A percentile compares a stretch with the other conserved stretches of the same genome.
Conservation (phyloP, 2,329 filamentous ascomycete genomes). For the Aspergillus luchuensis region DNA sequence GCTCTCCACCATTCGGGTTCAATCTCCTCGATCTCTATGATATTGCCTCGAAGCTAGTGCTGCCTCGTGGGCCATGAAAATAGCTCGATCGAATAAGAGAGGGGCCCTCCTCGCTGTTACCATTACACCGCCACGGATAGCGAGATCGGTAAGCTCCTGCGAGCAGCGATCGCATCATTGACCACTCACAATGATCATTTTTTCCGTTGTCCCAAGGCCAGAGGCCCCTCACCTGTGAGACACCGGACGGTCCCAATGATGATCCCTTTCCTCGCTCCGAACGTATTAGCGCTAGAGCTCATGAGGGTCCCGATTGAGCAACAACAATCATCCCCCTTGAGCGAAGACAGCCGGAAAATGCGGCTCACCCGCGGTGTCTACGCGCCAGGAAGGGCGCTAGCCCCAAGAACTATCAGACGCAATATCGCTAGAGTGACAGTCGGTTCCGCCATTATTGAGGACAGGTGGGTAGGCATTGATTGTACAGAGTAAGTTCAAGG, state of each 20-base stretch:
- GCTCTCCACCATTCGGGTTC: neutral
- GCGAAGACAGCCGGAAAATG: conserved; percentile 1
- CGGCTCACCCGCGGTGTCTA: conserved; percentile 9
- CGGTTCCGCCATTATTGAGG: neutral
- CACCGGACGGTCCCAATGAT: conserved; percentile 15
- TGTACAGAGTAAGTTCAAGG: too few relatives aligned
- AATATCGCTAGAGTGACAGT: neutral
- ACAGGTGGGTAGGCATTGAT: neutral
- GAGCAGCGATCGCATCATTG: conserved; percentile 7
- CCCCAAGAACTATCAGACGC: conserved; percentile 1
- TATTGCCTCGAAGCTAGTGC: neutral
- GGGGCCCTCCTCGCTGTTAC: neutral
- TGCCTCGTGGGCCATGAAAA: conserved; percentile 5
- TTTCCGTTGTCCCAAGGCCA: conserved; percentile 10
- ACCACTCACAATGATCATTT: conserved; percentile 8
- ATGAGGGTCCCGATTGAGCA: conserved; percentile 8
- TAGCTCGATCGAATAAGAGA: neutral
- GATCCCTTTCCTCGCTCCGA: conserved; percentile 8
- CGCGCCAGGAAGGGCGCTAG: conserved; percentile 2
- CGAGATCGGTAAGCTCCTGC: conserved; percentile 8
- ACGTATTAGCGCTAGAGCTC: conserved; percentile 5
- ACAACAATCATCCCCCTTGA: neutral
- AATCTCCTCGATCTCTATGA: conserved; percentile 11
- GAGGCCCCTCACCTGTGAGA: conserved; percentile 22
- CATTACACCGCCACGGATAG: conserved; percentile 13